Percentiles rank a stretch among this genome's conserved stretches.
Conservation (phyloP, 768 basidiomycete species). For the Amanita molliuscula region DNA sequence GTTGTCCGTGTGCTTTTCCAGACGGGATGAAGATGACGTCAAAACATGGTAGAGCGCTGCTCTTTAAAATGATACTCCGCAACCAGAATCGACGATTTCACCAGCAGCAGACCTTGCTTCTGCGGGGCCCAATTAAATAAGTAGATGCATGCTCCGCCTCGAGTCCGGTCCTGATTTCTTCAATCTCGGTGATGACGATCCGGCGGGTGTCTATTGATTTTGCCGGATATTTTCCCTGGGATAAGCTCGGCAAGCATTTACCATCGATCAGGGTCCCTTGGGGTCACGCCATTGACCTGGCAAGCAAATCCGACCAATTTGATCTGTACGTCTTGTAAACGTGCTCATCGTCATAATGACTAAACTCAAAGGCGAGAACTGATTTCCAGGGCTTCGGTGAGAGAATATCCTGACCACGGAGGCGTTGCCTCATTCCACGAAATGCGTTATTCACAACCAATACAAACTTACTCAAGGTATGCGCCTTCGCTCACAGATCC, state of each 20-base stretch:
- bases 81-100: constrained; percentile 17
- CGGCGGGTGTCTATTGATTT: constrained; percentile 51
- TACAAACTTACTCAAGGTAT: constrained; percentile 36
- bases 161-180: constrained; percentile 45
- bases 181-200: constrained; percentile 60
- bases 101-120: constrained; percentile 39
- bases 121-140: constrained; percentile 57
- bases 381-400: constrained; percentile 51
- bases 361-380: constrained; percentile 76
- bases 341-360: constrained; percentile 67
- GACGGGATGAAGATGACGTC: constrained; percentile 76
- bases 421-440: constrained; percentile 46
- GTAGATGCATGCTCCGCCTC: constrained; percentile 42
- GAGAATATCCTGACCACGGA: constrained; percentile 65
- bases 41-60: constrained; percentile 75
- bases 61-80: constrained; percentile 69
- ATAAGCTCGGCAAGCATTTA: constrained; percentile 41
- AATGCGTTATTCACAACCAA: background rate
- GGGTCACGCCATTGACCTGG: constrained; percentile 52
- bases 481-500: constrained; percentile 42
- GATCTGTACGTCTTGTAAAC: constrained; percentile 66
- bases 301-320: constrained; percentile 57
- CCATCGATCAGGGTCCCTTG: constrained; percentile 45
- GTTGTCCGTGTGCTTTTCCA: constrained; percentile 49
- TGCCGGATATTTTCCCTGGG: constrained; percentile 46